Conservation (phyloP, 768 basidiomycete species). For the Kwoniella bestiolae region DNA sequence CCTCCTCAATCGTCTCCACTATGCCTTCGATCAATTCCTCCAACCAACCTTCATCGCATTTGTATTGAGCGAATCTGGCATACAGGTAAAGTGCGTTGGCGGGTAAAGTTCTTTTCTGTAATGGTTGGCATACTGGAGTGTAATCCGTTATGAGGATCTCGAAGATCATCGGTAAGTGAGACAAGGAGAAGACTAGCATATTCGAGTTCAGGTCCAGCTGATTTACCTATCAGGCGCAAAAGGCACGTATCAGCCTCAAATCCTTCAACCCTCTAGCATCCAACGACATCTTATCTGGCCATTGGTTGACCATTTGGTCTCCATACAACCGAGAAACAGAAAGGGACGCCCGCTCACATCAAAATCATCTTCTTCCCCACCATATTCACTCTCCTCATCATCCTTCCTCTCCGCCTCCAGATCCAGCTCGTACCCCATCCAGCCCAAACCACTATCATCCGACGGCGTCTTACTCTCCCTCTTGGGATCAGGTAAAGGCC, state of each 20-base stretch:
- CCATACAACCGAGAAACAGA: too few species aligned
- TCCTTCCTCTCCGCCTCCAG: conserved; percentile 62
- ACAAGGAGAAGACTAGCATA: conserved; percentile 92
- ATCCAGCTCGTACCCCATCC: conserved; percentile 64
- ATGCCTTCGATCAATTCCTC: conserved; percentile 90
- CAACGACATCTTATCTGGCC: too few species aligned
- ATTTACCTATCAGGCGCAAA: conserved; percentile 19
- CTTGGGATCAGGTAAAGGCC: conserved; percentile 8
- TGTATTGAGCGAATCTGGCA: conserved; percentile 78
- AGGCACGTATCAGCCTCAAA: too few species aligned
- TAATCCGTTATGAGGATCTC: conserved; percentile 79
- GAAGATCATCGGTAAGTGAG: conserved; percentile 75
- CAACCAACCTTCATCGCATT: conserved; percentile 78
- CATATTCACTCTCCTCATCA: conserved; percentile 64
- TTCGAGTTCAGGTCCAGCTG: conserved; percentile 65
- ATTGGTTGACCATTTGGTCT: too few species aligned
- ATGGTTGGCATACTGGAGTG: conserved; percentile 67
- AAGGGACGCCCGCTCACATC: too few species aligned
- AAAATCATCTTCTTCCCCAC: conserved; percentile 37
- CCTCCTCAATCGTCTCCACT: conserved; percentile 88
- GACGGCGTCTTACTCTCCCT: conserved; percentile 10
- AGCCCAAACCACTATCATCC: conserved; percentile 21
- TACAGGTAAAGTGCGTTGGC: conserved; percentile 90
- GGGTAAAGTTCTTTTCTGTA: conserved; percentile 68
- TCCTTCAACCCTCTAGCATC: too few species aligned